Conservation (phyloP, 257 asterid genomes). For the Gentiana macrophylla region DNA sequence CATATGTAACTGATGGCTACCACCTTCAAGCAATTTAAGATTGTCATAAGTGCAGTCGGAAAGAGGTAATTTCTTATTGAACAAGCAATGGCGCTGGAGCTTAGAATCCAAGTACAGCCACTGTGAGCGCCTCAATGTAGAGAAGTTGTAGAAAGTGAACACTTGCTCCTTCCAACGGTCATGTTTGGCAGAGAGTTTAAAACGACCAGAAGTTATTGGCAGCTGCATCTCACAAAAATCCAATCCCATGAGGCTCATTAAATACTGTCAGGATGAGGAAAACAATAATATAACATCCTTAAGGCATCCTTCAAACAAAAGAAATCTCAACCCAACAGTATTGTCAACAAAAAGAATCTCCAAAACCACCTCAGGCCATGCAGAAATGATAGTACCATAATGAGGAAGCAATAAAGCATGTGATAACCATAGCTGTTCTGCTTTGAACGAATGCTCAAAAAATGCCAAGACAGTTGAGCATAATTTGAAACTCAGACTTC, state of each 20-base stretch:
- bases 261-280: slow-evolving; percentile 50
- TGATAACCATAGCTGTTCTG: slow-evolving; percentile 29
- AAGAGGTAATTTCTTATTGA: slow-evolving; percentile 42
- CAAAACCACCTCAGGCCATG: slow-evolving; percentile 63
- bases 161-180: slow-evolving; percentile 46
- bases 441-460: slow-evolving; percentile 19
- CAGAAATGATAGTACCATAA: slow-evolving; percentile 48
- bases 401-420: slow-evolving; percentile 44
- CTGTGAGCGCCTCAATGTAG: slow-evolving; percentile 44
- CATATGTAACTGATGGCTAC: slow-evolving; percentile 20
- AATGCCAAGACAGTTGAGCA: slow-evolving; percentile 36
- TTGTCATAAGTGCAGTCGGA: slow-evolving; percentile 80
- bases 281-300: slow-evolving; percentile 54
- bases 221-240: slow-evolving; percentile 34
- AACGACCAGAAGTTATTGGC: slow-evolving; percentile 76
- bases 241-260: slow-evolving; percentile 37
- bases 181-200: slow-evolving; percentile 44
- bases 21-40: slow-evolving; percentile 52
- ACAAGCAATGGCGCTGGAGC: slow-evolving; percentile 53
- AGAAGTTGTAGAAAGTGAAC: slow-evolving; percentile 61
- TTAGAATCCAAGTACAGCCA: slow-evolving; percentile 59
- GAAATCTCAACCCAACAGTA: slow-evolving; percentile 60
- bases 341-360: slow-evolving; percentile 85
- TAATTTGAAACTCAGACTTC: slow-evolving; percentile 29
- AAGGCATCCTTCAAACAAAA: slow-evolving; percentile 65